A percentile compares a stretch with the other conserved stretches of the same genome.
These are phyloP conservation scores for Plectosphaerella plurivora DNA, from an alignment of 2,329 filamentous ascomycete genomes.

Conservation along the genomic window DNA sequence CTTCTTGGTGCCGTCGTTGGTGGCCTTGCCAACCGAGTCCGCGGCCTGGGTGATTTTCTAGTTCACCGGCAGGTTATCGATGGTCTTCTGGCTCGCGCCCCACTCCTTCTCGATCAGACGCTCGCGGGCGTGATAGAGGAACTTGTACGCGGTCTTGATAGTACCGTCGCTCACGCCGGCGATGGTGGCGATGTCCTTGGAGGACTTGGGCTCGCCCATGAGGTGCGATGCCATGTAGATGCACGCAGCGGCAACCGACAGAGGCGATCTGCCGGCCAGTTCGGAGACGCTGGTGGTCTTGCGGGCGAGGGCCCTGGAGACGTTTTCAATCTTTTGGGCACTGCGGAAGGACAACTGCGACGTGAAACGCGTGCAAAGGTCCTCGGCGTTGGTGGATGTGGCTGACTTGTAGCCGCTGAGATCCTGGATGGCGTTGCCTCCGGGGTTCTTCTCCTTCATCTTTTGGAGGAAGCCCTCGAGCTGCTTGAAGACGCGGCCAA, in stretches of 20 bases:
- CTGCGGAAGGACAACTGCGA: constrained; percentile 72
- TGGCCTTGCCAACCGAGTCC: too few relatives aligned
- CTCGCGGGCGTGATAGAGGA: constrained; percentile 71
- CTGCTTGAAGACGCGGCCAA: constrained; percentile 90
- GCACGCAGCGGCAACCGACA: constrained; percentile 90
- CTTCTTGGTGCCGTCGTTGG: neutral
- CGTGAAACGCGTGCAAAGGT: constrained; percentile 87
- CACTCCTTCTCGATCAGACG: constrained; percentile 72
- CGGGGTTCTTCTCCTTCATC: constrained; percentile 59
- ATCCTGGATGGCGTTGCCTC: constrained; percentile 47
- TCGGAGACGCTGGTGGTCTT: constrained; percentile 74
- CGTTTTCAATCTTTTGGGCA: constrained; percentile 69
- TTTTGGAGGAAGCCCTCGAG: constrained; percentile 84
- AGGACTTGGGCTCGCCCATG: constrained; percentile 70
- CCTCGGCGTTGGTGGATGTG: constrained; percentile 72
- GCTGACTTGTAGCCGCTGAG: constrained; percentile 70
- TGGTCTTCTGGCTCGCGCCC: constrained; percentile 66
- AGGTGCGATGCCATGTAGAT: constrained; percentile 95
- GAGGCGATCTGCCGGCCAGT: constrained; percentile 85
- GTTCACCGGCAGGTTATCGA: constrained; percentile 60
- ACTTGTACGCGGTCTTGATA: constrained; percentile 92
- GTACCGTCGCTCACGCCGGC: constrained; percentile 94
- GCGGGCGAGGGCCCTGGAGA: constrained; percentile 74
- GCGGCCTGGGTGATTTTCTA: constrained; percentile 6
- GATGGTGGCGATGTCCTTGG: constrained; percentile 81